Evolutionary conservation across 108 stramenopile species (phyloP).

Genomic region (Stephanodiscus minutulus): DNA sequence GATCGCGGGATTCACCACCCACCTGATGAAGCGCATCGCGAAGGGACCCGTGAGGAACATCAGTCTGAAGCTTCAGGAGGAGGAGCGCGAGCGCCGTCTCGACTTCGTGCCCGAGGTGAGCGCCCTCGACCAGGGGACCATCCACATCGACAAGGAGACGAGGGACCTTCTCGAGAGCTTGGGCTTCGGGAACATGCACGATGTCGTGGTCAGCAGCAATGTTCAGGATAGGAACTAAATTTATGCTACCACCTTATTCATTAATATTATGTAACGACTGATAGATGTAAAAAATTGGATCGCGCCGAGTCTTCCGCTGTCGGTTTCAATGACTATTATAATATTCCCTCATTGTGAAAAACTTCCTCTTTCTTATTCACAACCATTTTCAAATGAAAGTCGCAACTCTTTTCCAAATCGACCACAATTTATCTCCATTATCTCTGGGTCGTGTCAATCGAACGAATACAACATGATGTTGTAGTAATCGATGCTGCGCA

Average conservation of each 20-base stretch:
- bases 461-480: too few species aligned
- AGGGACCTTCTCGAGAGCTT: slow-evolving; percentile 95
- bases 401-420: too few species aligned
- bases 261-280: too few species aligned
- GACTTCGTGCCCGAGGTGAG: slow-evolving; percentile 99
- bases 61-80: slow-evolving; percentile 99
- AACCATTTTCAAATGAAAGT: too few species aligned
- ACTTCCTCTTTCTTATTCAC: too few species aligned
- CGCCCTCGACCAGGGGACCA: slow-evolving; percentile 95
- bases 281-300: too few species aligned
- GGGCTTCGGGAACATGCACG: slow-evolving; percentile 80
- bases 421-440: too few species aligned
- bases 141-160: slow-evolving; percentile 96
- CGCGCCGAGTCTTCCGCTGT: too few species aligned
- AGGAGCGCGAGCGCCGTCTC: slow-evolving; percentile 99
- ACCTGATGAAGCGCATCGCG: slow-evolving; percentile 99
- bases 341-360: too few species aligned
- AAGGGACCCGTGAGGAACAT: slow-evolving; percentile 99
- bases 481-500: too few species aligned
- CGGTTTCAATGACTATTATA: too few species aligned
- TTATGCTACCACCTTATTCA: neutral
- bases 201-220: slow-evolving; percentile 70
- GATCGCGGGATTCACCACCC: slow-evolving; percentile 99
- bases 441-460: too few species aligned
- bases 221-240: slow-evolving; percentile 38